Evolutionary conservation across 345 rosid species (phyloP).

Genomic region (Hypericum perforatum): DNA sequence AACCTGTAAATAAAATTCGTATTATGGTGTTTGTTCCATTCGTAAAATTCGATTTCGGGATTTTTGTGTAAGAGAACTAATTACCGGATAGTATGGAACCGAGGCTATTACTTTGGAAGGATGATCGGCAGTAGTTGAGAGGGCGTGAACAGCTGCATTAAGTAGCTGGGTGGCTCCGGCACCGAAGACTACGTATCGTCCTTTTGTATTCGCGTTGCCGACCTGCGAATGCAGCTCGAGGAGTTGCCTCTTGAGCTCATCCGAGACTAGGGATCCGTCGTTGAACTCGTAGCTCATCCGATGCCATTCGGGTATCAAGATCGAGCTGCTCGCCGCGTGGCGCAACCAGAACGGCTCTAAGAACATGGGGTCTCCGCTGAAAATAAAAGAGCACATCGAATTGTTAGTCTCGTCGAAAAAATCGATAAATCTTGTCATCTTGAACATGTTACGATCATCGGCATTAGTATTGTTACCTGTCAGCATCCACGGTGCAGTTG

Average conservation of each 20-base stretch:
- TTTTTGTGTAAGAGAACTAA: neutral
- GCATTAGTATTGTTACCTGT: constrained; percentile 7
- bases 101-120: constrained; percentile 16
- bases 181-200: constrained; percentile 13
- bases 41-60: neutral
- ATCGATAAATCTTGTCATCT: too few species aligned
- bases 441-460: too few species aligned
- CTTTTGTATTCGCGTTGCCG: constrained; percentile 14
- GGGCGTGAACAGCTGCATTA: constrained; percentile 16
- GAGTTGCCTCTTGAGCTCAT: constrained; percentile 7
- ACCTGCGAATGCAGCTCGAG: constrained; percentile 5
- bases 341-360: constrained; percentile 18
- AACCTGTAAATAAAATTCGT: constrained; percentile 2
- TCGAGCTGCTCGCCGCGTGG: constrained; percentile 9
- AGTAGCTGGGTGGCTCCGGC: constrained; percentile 20
- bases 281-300: constrained; percentile 17
- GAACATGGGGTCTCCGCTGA: constrained; percentile 21
- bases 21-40: neutral
- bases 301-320: constrained; percentile 16
- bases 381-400: neutral
- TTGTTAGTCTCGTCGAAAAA: neutral
- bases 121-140: constrained; percentile 3
- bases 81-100: constrained; percentile 16
- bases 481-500: constrained; percentile 15
- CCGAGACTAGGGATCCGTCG: constrained; percentile 15